Evolutionary conservation across 1,284 basidiomycete genomes (phyloP), one percentile per base, ranked within the genome.

Genomic region (Ustilago cynodontis): DNA sequence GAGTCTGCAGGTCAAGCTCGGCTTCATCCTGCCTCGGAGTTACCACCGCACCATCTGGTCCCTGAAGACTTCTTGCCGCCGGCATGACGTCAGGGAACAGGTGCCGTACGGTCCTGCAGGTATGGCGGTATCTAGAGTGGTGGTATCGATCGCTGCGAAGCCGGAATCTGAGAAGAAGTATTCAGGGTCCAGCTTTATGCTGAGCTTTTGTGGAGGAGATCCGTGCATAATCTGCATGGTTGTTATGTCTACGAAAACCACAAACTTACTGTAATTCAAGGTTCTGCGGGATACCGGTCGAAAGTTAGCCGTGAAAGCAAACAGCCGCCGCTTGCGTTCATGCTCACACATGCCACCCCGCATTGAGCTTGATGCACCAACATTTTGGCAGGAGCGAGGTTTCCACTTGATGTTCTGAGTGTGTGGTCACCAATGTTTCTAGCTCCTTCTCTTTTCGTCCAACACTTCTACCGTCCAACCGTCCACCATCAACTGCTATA

Each of bases 1-100:
- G 72, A 1, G 64, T 45, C 43, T 70, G 66, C 3, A 74, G 50
- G 33, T 74, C 71, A 29, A 69, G 50, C 49, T 52, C 53, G 24
- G 47, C 0, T n/a, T 57, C 56, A 9, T 20, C 18, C 41, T 20
- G 35, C 14, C 0, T 45, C 16, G 41, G 1, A 14, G 14, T 16
- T 18, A 16, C 14, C 14, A 16, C 14, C n/a, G 0, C 29, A 8
- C 6, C 28, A 26, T 6, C 26, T 8, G 3, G n/a, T 11, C 9
- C n/a, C 7, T 58, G 62, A 18, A 70, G 41, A 0, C 13, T 11
- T 6, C n/a, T 29, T 6, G 59, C 63, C 24, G 56, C 49, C 8
- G 68, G 68, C 68, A 71, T 70, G 13, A 52, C 33, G 13, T 41
- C 13, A n/a, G n/a, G 14, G 18, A 16, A 18, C 37, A 39, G 37